phyloP scores from a whole-genome alignment of 495 filamentous ascomycete species.

The Pseudotulostoma volvatum region DNA sequence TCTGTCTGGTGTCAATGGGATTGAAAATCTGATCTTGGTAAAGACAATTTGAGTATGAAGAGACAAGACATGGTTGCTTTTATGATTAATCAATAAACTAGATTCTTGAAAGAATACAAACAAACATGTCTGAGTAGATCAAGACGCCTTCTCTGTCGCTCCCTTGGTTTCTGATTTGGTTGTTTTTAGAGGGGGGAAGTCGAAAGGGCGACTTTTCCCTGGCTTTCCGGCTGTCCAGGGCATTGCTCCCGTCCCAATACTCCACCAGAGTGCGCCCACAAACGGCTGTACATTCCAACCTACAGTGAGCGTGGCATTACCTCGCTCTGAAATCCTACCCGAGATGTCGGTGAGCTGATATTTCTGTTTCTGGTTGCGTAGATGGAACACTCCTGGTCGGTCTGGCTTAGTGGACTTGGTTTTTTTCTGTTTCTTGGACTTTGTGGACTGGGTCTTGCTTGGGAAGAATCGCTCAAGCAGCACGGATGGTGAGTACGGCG shows the following conservation, averaged over 20 bases:
- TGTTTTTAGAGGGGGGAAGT: slow-evolving; percentile 54
- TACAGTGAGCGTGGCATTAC: slow-evolving; percentile 60
- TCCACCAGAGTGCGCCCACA: slow-evolving; percentile 80
- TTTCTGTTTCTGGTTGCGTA: slow-evolving; percentile 72
- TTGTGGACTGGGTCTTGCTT: slow-evolving; percentile 1
- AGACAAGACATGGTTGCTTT: too few relatives aligned
- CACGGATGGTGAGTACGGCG: slow-evolving; percentile 33
- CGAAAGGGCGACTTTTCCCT: slow-evolving; percentile 51
- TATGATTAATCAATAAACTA: too few relatives aligned
- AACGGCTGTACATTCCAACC: slow-evolving; percentile 97
- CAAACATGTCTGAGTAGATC: too few relatives aligned
- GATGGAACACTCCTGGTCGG: slow-evolving; percentile 42
- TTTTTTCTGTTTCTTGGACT: slow-evolving; percentile 8
- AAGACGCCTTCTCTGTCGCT: too few relatives aligned
- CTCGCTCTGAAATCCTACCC: slow-evolving; percentile 49
- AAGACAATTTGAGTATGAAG: too few relatives aligned
- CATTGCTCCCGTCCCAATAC: slow-evolving; percentile 32
- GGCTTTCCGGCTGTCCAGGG: slow-evolving; percentile 46
- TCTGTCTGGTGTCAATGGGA: too few relatives aligned
- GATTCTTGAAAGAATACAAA: too few relatives aligned
- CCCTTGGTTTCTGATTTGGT: too few relatives aligned
- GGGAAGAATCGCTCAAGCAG: slow-evolving; percentile 22
- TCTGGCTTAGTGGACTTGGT: slow-evolving; percentile 7
- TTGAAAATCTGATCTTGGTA: too few relatives aligned
- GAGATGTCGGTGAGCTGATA: slow-evolving; percentile 86